A percentile compares a stretch with the other conserved stretches of the same genome.
These are phyloP conservation scores for Melanopsichium pennsylvanicum DNA, from an alignment of 1,284 basidiomycete genomes.

Conservation along the genomic window DNA sequence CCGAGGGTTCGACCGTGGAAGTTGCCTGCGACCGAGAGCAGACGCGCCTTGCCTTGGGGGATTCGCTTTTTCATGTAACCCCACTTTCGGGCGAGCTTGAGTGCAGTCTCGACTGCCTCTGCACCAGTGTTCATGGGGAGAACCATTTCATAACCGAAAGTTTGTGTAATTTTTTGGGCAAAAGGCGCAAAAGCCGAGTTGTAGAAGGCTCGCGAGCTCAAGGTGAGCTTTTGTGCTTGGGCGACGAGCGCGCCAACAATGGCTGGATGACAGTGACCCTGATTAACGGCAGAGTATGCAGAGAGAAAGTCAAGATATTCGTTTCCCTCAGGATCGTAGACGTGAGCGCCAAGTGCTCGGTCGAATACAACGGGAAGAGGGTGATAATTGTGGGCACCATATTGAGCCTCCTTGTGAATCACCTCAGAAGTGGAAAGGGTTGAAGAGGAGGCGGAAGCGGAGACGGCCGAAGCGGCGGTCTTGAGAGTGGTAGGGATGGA, in stretches of 20 bases:
- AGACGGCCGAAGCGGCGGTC: conserved; percentile 31
- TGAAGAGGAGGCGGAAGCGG: conserved; percentile 22
- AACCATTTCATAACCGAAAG: conserved; percentile 76
- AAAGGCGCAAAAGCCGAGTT: conserved; percentile 89
- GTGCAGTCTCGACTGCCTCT: conserved; percentile 88
- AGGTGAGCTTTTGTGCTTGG: conserved; percentile 88
- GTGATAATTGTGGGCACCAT: conserved; percentile 88
- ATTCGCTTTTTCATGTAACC: conserved; percentile 75
- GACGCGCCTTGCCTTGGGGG: conserved; percentile 80
- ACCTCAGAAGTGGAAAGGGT: conserved; percentile 71
- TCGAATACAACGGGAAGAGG: conserved; percentile 95
- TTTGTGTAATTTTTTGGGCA: conserved; percentile 81
- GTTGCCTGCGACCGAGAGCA: conserved; percentile 88
- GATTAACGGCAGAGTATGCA: conserved; percentile 85
- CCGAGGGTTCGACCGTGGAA: conserved; percentile 95
- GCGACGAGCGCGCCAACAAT: conserved; percentile 82
- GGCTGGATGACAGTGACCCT: conserved; percentile 93
- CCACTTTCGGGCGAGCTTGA: conserved; percentile 68
- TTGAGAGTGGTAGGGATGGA: conserved; percentile 36
- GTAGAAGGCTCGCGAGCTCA: conserved; percentile 96
- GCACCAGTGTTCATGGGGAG: conserved; percentile 99
- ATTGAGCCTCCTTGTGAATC: conserved; percentile 81
- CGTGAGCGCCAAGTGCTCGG: conserved; percentile 84
- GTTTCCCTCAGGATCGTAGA: conserved; percentile 91
- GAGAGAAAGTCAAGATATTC: conserved; percentile 78